These are phyloP conservation scores for Penicillium taxi DNA, from an alignment of 495 filamentous ascomycete species.

Conservation along the genomic window DNA sequence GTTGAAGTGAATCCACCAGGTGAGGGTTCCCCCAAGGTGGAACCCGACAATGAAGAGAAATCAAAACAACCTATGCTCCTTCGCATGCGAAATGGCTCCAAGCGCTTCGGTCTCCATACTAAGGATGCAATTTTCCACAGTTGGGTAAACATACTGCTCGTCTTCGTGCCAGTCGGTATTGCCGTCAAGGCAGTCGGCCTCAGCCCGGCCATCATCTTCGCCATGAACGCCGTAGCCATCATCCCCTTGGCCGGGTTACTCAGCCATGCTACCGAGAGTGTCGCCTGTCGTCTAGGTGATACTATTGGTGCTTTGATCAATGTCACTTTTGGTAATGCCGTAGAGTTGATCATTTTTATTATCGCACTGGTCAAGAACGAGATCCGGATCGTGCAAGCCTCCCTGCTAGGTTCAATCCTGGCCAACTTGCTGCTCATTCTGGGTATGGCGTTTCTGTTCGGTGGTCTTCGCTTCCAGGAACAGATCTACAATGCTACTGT, in stretches of 20 bases:
- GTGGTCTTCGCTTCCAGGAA: constrained; percentile 80
- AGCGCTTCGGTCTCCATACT: constrained; percentile 33
- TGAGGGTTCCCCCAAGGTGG: constrained; percentile 14
- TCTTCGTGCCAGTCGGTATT: constrained; percentile 78
- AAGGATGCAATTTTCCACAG: constrained; percentile 43
- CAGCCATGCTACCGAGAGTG: constrained; percentile 72
- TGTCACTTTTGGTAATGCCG: constrained; percentile 83
- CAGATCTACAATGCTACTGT: constrained; percentile 94
- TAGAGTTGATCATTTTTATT: constrained; percentile 78
- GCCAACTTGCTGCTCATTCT: constrained; percentile 82
- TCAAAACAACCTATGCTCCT: constrained; percentile 21
- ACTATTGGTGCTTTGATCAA: constrained; percentile 76
- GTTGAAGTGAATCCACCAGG: constrained; percentile 29
- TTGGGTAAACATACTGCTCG: constrained; percentile 69
- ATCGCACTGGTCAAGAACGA: constrained; percentile 50
- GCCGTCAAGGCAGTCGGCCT: constrained; percentile 46
- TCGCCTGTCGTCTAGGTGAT: constrained; percentile 69
- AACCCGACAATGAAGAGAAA: constrained; percentile 15
- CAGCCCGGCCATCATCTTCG: constrained; percentile 53
- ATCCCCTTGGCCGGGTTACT: constrained; percentile 75
- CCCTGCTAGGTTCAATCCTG: constrained; percentile 78
- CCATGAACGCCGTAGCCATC: constrained; percentile 76
- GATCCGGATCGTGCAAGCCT: constrained; percentile 84
- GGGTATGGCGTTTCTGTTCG: constrained; percentile 82
- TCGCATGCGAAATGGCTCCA: constrained; percentile 28